phyloP scores from a whole-genome alignment of 768 basidiomycete species.

The Lanmaoa pseudosensibilis region DNA sequence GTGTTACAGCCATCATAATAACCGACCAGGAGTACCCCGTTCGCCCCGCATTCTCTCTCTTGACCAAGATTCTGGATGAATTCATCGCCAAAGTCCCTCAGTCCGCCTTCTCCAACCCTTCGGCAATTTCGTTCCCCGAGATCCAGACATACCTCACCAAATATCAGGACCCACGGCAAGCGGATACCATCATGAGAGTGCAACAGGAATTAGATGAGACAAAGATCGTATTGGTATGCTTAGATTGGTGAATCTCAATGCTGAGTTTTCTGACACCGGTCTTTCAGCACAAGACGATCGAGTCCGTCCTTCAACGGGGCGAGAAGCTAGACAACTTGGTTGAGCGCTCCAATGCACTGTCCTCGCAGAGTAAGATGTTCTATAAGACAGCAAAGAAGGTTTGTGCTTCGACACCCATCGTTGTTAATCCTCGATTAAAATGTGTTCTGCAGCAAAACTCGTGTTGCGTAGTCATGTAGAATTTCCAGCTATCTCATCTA shows the following conservation, averaged over 20 bases:
- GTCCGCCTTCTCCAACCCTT: conserved; percentile 61
- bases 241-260: neutral
- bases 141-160: conserved; percentile 78
- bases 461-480: conserved; percentile 85
- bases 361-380: conserved; percentile 94
- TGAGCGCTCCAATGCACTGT: conserved; percentile 86
- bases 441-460: conserved; percentile 78
- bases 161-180: conserved; percentile 96
- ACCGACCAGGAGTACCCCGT: conserved; percentile 96
- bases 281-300: conserved; percentile 95
- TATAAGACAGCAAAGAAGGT: conserved; percentile 99
- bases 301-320: conserved; percentile 92
- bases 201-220: conserved; percentile 99
- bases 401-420: conserved; percentile 16
- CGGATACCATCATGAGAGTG: conserved; percentile 97
- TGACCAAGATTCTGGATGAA: conserved; percentile 92
- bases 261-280: neutral
- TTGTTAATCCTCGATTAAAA: conserved; percentile 10
- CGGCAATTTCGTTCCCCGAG: conserved; percentile 74
- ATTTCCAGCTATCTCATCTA: conserved; percentile 10
- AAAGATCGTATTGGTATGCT: conserved; percentile 90
- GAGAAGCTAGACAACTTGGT: conserved; percentile 97
- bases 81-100: conserved; percentile 80
- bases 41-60: conserved; percentile 91
- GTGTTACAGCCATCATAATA: conserved; percentile 74